phyloP scores from a whole-genome alignment of 345 rosid species.

The Syzygium oleosum region DNA sequence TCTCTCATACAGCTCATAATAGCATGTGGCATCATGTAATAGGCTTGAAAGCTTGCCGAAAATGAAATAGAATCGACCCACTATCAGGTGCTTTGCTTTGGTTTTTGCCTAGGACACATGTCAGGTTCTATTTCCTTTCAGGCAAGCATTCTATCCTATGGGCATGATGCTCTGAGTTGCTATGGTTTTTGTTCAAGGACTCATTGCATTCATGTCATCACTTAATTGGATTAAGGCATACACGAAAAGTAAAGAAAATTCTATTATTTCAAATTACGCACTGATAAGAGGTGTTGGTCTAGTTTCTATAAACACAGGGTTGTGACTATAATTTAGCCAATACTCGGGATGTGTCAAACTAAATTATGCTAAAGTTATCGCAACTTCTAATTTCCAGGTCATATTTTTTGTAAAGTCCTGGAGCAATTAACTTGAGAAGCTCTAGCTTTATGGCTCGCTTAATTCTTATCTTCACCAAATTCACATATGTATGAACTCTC shows the following conservation, averaged over 20 bases:
- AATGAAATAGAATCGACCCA: not conserved
- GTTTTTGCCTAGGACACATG: not conserved
- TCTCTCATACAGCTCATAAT: not conserved
- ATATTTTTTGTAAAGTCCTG: not conserved
- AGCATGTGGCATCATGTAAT: not conserved
- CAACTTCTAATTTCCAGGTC: not conserved
- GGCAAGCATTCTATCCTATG: not conserved
- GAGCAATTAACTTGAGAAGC: not conserved
- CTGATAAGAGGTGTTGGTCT: not conserved
- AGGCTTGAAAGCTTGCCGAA: not conserved
- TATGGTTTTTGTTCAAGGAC: not conserved
- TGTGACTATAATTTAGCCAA: not conserved
- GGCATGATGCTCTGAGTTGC: not conserved
- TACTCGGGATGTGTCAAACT: not conserved
- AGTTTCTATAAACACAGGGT: not conserved
- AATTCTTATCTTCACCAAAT: not conserved
- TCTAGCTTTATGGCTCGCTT: not conserved
- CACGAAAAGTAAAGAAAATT: not conserved
- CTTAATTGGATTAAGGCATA: not conserved
- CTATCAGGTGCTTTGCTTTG: not conserved
- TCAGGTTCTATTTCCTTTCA: not conserved
- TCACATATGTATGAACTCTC: not conserved
- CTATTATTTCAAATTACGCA: not conserved
- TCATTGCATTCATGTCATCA: not conserved
- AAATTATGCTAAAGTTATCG: not conserved